Percentiles rank a stretch among this genome's conserved stretches.
Conservation (phyloP, 257 asterid species). For the Avicennia marina region DNA sequence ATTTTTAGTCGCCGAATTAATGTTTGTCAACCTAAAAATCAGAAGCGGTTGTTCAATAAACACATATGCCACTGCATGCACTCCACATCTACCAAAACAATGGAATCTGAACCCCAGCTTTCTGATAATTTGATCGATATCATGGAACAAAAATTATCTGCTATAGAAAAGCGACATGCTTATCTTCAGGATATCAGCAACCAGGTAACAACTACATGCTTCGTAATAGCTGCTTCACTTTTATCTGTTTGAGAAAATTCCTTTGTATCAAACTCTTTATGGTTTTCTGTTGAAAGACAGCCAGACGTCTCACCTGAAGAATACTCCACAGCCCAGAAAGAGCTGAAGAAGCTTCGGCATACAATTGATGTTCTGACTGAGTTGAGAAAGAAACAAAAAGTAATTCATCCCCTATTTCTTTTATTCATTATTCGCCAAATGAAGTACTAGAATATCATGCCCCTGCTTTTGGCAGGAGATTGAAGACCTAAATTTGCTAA, state of each 20-base stretch:
- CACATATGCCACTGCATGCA: too few relatives aligned
- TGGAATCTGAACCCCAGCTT: constrained; percentile 47
- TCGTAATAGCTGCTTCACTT: not conserved
- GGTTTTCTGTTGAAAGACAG: constrained; percentile 47
- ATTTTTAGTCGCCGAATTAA: too few relatives aligned
- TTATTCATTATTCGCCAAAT: not conserved
- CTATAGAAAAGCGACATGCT: constrained; percentile 58
- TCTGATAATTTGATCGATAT: constrained; percentile 67
- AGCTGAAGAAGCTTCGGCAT: constrained; percentile 70
- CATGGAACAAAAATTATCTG: constrained; percentile 68
- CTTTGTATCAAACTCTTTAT: constrained; percentile 9
- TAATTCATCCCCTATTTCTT: constrained; percentile 11
- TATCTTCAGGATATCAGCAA: constrained; percentile 49
- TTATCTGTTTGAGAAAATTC: constrained; percentile 21
- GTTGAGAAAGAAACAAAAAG: constrained; percentile 73
- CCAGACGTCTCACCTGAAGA: constrained; percentile 70
- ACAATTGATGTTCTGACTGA: constrained; percentile 50
- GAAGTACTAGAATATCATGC: not conserved
- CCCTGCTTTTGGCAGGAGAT: constrained; percentile 54
- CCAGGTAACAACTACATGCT: constrained; percentile 37
- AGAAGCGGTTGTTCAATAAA: too few relatives aligned
- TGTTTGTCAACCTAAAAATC: too few relatives aligned
- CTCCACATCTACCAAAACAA: too few relatives aligned
- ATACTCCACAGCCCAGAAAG: constrained; percentile 74
- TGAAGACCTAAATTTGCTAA: constrained; percentile 49